Percentiles rank a stretch among this genome's conserved stretches.
phyloP scores from a whole-genome alignment of 139 green algal genomes.

The Pseudopediastrum boryanum region DNA sequence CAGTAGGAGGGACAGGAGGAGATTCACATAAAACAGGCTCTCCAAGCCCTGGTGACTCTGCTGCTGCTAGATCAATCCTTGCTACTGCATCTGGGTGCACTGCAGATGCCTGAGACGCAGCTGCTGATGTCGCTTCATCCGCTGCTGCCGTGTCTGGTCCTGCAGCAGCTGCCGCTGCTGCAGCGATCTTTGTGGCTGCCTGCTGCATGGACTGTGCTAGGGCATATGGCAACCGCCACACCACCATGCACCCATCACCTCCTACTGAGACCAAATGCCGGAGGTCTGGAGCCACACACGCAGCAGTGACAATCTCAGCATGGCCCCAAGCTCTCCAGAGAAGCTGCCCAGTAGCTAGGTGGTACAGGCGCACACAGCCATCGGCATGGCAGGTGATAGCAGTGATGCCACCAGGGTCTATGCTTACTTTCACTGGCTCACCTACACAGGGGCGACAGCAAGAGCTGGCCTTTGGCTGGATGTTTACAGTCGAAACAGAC shows the following conservation, averaged over 20 bases:
- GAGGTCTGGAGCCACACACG: constrained; percentile 29
- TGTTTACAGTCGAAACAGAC: too few relatives aligned
- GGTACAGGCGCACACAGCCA: constrained; percentile 49
- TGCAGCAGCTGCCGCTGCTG: constrained; percentile 10
- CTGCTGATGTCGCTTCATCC: neutral
- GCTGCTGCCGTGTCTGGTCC: neutral
- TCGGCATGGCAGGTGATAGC: constrained; percentile 49
- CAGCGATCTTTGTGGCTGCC: constrained; percentile 12
- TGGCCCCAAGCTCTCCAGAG: constrained; percentile 45
- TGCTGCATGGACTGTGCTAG: constrained; percentile 33
- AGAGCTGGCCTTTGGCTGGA: too few relatives aligned
- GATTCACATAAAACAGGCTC: too few relatives aligned
- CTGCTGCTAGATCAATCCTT: neutral
- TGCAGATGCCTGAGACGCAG: neutral
- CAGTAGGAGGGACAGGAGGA: too few relatives aligned
- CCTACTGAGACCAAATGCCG: constrained; percentile 40
- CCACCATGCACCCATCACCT: constrained; percentile 59
- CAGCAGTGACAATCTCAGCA: constrained; percentile 40
- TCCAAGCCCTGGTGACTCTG: constrained; percentile 4
- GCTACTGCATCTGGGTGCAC: neutral
- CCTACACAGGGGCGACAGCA: constrained; percentile 19
- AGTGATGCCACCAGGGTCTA: constrained; percentile 50
- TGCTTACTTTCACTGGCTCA: constrained; percentile 43
- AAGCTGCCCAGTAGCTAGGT: constrained; percentile 40
- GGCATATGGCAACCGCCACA: constrained; percentile 51